Percentiles rank a stretch among this genome's conserved stretches.
Evolutionary conservation across 1,284 basidiomycete genomes (phyloP).

Genomic region (Athelia sp.): DNA sequence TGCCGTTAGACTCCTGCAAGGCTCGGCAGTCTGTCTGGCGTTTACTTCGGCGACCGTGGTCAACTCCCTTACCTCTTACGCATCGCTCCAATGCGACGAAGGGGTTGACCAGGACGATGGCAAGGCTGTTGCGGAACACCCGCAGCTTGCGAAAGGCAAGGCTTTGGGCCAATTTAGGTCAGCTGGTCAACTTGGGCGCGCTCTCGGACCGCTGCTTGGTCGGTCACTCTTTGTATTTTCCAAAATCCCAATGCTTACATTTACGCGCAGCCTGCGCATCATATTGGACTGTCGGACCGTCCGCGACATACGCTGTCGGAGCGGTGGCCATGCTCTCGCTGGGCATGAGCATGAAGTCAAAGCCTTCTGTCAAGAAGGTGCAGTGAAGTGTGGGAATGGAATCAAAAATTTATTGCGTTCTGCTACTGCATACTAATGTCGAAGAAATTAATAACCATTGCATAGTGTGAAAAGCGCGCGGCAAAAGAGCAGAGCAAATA

Average conservation of each 20-base stretch:
- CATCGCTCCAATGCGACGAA: slow-evolving; percentile 84
- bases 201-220: slow-evolving; percentile 84
- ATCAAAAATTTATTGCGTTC: no score
- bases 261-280: slow-evolving; percentile 60
- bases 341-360: slow-evolving; percentile 42
- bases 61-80: slow-evolving; percentile 81
- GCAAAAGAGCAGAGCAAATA: no score
- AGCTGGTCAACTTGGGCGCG: slow-evolving; percentile 84
- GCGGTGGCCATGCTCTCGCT: slow-evolving; percentile 62
- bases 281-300: slow-evolving; percentile 87
- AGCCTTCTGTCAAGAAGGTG: neutral
- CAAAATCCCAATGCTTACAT: slow-evolving; percentile 4
- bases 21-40: slow-evolving; percentile 75
- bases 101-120: slow-evolving; percentile 50
- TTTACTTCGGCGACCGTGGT: slow-evolving; percentile 92
- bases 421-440: no score
- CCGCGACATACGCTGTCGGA: slow-evolving; percentile 65
- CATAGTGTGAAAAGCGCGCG: no score
- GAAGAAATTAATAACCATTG: no score
- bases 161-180: slow-evolving; percentile 84
- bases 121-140: slow-evolving; percentile 48
- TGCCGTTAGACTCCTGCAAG: slow-evolving; percentile 62
- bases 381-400: neutral
- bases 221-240: slow-evolving; percentile 20
- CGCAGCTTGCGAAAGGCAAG: slow-evolving; percentile 75